Evolutionary conservation across 768 basidiomycete genomes (phyloP), one percentile per base, ranked within the genome.

Genomic region (Phaffia tasmanica): DNA sequence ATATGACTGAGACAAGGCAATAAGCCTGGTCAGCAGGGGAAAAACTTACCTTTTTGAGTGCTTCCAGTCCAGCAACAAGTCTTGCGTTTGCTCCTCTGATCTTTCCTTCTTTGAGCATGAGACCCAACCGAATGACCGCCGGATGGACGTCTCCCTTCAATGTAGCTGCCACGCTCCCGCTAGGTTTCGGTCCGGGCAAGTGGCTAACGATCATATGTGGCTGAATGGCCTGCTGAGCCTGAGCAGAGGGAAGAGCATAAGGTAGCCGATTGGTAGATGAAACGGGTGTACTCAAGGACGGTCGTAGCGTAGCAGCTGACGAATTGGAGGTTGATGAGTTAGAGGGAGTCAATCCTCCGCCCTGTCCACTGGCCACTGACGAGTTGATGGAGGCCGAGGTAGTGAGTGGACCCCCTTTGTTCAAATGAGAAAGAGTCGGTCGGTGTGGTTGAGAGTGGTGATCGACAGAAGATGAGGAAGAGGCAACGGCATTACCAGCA

Each of bases 11-110:
- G 18, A 74, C 68, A 54, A 71, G 70, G 57, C 67, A 64, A 30
- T 72, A 58, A 65, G 60, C 48, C 67, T 53, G 23, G 62, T 18
- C 16, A 47, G 18, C 32, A 42, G 68, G 30, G 25, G 75, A 85
- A 42, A 73, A 62, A 49, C 76, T 72, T 6, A 95, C 94, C 62
- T 85, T 86, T 78, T 94, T 91, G 79, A 99, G 93, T 8, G 88
- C 87, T 48, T 83, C 84, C 70, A 98, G 79, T 70, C 89, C 90
- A 5, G 90, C 91, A 55, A 97, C 93, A 72, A 91, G 93, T 68
- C 95, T 81, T 7, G 95, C 94, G 76, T 99, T 98, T 18, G 92
- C 88, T 9, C 95, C 95, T 58, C 86, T 85, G 70, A 98, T 87
- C 75, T 85, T 86, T 79, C 98, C 97, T 71, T 87, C 85, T 9